A percentile compares a stretch with the other conserved stretches of the same genome.
phyloP scores from a whole-genome alignment of 2,329 filamentous ascomycete genomes.

The Pyrenophora tritici-repentis region DNA sequence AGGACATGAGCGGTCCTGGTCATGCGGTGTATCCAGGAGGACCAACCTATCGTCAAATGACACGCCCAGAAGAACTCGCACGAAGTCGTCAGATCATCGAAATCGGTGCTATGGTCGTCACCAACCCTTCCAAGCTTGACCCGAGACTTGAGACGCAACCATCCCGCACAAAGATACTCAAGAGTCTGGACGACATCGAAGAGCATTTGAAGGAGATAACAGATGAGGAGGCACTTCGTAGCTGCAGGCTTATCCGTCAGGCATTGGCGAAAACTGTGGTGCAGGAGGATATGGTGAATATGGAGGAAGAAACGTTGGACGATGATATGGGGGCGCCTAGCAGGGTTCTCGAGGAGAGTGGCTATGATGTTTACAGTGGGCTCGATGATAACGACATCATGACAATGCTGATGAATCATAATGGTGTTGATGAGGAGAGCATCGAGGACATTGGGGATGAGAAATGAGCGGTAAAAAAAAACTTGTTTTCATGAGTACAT shows the following conservation, averaged over 20 bases:
- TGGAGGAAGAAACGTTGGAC: not conserved
- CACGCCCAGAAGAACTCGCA: slow-evolving; percentile 15
- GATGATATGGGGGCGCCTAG: slow-evolving; percentile 7
- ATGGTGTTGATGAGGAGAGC: not conserved
- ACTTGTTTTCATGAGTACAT: too few species aligned
- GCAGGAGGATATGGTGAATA: not conserved
- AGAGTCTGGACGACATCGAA: slow-evolving; percentile 28
- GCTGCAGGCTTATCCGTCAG: slow-evolving; percentile 26
- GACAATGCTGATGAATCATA: slow-evolving; percentile 17
- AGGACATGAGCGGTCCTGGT: not conserved
- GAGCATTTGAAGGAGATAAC: slow-evolving; percentile 15
- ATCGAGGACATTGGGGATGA: not conserved
- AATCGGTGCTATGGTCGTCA: slow-evolving; percentile 37
- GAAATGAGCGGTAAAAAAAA: not conserved
- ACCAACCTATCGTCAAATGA: slow-evolving; percentile 30
- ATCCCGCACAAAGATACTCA: slow-evolving; percentile 4
- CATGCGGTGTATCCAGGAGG: not conserved
- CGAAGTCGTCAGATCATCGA: slow-evolving; percentile 35
- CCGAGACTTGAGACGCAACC: not conserved
- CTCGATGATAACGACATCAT: slow-evolving; percentile 12
- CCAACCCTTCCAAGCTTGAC: slow-evolving; percentile 10
- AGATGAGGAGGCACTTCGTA: slow-evolving; percentile 19
- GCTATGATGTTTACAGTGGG: slow-evolving; percentile 1
- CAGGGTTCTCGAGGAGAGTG: not conserved
- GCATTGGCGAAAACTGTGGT: not conserved